Evolutionary conservation across 805 yeast genomes (phyloP), one percentile per base, ranked within the genome.

Genomic region (Torulaspora microellipsoides): DNA sequence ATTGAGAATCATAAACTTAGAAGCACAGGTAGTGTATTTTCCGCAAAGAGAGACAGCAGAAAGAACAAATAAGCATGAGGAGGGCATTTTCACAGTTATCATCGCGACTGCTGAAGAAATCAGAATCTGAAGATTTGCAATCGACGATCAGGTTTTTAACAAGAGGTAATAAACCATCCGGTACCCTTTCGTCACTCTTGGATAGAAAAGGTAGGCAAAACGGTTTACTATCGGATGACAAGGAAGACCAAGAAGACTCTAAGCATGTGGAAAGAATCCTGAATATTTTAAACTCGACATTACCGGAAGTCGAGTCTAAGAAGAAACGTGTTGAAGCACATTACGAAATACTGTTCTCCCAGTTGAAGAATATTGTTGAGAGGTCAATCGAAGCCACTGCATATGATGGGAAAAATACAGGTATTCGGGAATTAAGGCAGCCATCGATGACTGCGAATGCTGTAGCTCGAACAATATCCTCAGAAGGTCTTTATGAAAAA

Each of bases 211-310:
- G 14, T 10, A 27, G 27, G 31, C 42, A 37, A 28, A 39, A 45
- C 27, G 31, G 38, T 17, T 9, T 14, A 10, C 23, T 34, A 27
- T 14, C 38, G 20, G 45, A 40, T 32, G 43, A 41, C n/a, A 31
- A 42, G 10, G 38, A 51, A 25, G 25, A 20, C 8, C 25, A 20
- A 20, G 43, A 48, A 14, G 53, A 43, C 20, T 38, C 37, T 7
- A 35, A 42, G 13, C 60, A 60, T 43, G 58, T 61, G 8, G 57
- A 62, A 8, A 52, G 54, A 20, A 47, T 63, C 12, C 44, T 60
- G 9, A 54, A 54, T 23, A 40, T 59, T 4, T 42, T 63, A 30
- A 63, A 63, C 45, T 48, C 59, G 3, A 54, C 57, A 13, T 47
- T 63, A 34, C 64, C 64, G 1, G 54, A 55, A 20, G 54, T 53